Conservation (phyloP, 805 yeast genomes). For the Lipomyces sp. region DNA sequence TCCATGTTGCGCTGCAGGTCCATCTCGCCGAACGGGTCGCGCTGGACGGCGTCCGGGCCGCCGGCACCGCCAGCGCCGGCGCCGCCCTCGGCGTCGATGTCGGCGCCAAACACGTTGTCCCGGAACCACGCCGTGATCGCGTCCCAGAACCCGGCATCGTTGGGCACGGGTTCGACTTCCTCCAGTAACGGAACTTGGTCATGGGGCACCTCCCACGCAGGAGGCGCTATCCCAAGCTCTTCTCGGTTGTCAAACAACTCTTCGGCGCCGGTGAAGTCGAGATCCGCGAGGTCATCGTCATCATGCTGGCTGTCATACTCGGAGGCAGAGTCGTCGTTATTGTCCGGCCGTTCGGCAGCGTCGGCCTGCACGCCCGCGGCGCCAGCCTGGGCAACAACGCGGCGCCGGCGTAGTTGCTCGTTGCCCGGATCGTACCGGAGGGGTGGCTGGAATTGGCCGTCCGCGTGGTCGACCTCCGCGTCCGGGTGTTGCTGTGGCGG, state of each 20-base stretch:
- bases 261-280: not conserved
- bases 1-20: slow-evolving; percentile 17
- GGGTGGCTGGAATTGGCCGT: not conserved
- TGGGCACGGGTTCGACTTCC: not conserved
- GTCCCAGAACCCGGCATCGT: slow-evolving; percentile 19
- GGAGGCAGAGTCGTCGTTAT: too few species aligned
- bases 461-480: not conserved
- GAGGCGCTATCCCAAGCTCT: not conserved
- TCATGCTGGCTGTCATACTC: too few species aligned
- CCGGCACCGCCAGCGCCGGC: not conserved
- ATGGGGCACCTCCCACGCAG: not conserved
- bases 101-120: slow-evolving; percentile 10
- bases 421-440: not conserved
- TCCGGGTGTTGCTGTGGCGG: not conserved
- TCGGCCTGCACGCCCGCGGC: too few species aligned
- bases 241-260: not conserved
- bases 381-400: not conserved
- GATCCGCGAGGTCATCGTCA: too few species aligned
- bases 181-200: not conserved
- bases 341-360: too few species aligned
- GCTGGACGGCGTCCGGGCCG: not conserved
- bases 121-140: slow-evolving; percentile 13
- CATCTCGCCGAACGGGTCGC: slow-evolving; percentile 5
- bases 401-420: not conserved
- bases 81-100: slow-evolving; percentile 8